phyloP scores from a whole-genome alignment of 2,329 filamentous ascomycete species.

The Mycosphaerella sp. region DNA sequence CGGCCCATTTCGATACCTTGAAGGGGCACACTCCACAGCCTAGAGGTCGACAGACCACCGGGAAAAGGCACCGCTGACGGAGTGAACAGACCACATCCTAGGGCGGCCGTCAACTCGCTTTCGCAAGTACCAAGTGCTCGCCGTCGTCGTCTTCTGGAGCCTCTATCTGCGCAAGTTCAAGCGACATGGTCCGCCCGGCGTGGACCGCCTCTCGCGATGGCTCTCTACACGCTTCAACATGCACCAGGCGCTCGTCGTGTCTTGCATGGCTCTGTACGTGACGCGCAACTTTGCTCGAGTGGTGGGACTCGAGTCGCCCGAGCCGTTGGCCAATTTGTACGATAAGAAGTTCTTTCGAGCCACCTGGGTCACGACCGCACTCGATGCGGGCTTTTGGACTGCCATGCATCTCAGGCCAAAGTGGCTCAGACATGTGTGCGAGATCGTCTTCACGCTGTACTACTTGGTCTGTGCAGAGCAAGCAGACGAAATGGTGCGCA shows the following conservation, averaged over 20 bases:
- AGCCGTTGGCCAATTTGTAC: constrained; percentile 91
- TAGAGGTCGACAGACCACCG: too few relatives aligned
- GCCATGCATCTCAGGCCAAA: constrained; percentile 84
- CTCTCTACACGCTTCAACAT: constrained; percentile 67
- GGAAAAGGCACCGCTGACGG: constrained; percentile 1
- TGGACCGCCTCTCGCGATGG: constrained; percentile 63
- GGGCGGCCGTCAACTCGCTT: constrained; percentile 24
- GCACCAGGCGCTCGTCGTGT: constrained; percentile 84
- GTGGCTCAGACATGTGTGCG: constrained; percentile 74
- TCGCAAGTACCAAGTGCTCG: constrained; percentile 54
- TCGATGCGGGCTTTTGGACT: constrained; percentile 97
- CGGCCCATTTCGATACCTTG: neutral
- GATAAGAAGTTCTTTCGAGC: constrained; percentile 87
- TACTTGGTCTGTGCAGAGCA: constrained; percentile 90
- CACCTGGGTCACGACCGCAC: constrained; percentile 89
- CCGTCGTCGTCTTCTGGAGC: constrained; percentile 87
- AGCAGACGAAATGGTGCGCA: constrained; percentile 92
- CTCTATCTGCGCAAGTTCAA: constrained; percentile 76
- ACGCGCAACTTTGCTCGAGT: constrained; percentile 91
- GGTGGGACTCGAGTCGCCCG: constrained; percentile 81
- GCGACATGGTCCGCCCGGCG: constrained; percentile 73
- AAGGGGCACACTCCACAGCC: too few relatives aligned
- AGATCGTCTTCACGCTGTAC: constrained; percentile 78
- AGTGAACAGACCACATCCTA: constrained; percentile 17
- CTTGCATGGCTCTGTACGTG: constrained; percentile 85